Percentiles rank a stretch among this genome's conserved stretches.
These are phyloP conservation scores for Colletotrichum limetticola DNA, from an alignment of 2,329 filamentous ascomycete species.

Conservation along the genomic window DNA sequence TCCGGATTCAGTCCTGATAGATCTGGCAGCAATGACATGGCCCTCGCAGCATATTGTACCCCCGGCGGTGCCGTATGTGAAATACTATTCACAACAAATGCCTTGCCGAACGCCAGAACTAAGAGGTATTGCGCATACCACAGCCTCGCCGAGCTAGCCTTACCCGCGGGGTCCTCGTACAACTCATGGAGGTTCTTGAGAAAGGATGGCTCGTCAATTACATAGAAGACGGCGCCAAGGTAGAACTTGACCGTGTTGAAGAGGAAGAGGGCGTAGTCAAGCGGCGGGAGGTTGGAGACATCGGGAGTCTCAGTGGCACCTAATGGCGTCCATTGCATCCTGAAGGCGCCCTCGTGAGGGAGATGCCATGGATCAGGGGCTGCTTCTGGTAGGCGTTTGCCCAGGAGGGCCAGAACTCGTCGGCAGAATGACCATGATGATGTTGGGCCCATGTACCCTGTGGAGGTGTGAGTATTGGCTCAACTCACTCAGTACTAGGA, in stretches of 20 bases:
- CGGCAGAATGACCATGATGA: constrained; percentile 50
- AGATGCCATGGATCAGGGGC: constrained; percentile 46
- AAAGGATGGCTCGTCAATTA: constrained; percentile 39
- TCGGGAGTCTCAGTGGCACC: constrained; percentile 39
- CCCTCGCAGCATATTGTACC: constrained; percentile 50
- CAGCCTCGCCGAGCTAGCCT: constrained; percentile 34
- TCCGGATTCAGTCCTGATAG: constrained; percentile 45
- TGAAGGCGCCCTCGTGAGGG: constrained; percentile 42
- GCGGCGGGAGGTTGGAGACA: constrained; percentile 41
- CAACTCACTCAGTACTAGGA: background rate
- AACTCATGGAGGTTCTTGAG: constrained; percentile 37
- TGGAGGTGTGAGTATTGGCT: background rate
- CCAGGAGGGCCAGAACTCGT: constrained; percentile 45
- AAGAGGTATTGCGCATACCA: constrained; percentile 48
- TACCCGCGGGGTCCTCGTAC: constrained; percentile 37
- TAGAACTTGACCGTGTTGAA: constrained; percentile 41
- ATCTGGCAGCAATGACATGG: constrained; percentile 52
- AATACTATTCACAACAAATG: constrained; percentile 41
- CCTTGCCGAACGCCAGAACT: constrained; percentile 46
- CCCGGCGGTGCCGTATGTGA: constrained; percentile 45
- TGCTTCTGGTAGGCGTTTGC: constrained; percentile 45
- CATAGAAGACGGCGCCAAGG: constrained; percentile 38
- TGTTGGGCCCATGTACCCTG: constrained; percentile 48
- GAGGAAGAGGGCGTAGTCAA: constrained; percentile 39
- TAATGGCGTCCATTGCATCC: constrained; percentile 43